phyloP scores from a whole-genome alignment of 2,329 filamentous ascomycete species.

The Aspergillus persii region DNA sequence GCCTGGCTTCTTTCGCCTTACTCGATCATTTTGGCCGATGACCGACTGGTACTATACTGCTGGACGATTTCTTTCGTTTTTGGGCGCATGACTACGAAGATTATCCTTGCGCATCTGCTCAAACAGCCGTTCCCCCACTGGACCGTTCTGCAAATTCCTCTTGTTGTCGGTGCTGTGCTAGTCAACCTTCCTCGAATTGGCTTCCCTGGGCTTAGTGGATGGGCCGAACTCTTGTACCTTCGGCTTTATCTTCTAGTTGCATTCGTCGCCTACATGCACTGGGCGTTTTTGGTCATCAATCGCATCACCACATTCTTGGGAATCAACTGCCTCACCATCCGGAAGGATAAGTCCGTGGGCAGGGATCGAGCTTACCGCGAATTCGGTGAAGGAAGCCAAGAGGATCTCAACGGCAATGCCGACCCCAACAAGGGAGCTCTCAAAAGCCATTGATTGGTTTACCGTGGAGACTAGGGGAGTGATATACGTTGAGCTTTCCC shows the following conservation, averaged over 20 bases:
- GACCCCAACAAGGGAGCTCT: conserved; percentile 17
- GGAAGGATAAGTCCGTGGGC: conserved; percentile 33
- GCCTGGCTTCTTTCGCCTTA: conserved; percentile 89
- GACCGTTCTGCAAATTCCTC: conserved; percentile 85
- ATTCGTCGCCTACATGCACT: conserved; percentile 81
- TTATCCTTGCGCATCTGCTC: conserved; percentile 93
- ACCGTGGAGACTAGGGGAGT: background rate
- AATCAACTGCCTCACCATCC: conserved; percentile 92
- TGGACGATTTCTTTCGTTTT: conserved; percentile 96
- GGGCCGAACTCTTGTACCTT: conserved; percentile 75
- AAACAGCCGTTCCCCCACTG: conserved; percentile 94
- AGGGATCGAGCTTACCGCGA: conserved; percentile 37
- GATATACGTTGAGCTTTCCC: background rate
- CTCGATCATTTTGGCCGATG: conserved; percentile 75
- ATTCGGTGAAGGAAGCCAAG: conserved; percentile 27
- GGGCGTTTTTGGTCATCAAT: conserved; percentile 87
- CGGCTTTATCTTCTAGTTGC: conserved; percentile 82
- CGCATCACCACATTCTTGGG: conserved; percentile 89
- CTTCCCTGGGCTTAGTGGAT: conserved; percentile 62
- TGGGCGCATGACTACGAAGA: conserved; percentile 97
- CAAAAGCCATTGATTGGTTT: conserved; percentile 19
- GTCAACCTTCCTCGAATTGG: conserved; percentile 79
- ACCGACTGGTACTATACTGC: conserved; percentile 89
- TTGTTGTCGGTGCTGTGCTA: conserved; percentile 79
- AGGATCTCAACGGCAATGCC: conserved; percentile 6